Evolutionary conservation across 2,329 filamentous ascomycete species (phyloP).

Genomic region (Alternaria conjuncta): DNA sequence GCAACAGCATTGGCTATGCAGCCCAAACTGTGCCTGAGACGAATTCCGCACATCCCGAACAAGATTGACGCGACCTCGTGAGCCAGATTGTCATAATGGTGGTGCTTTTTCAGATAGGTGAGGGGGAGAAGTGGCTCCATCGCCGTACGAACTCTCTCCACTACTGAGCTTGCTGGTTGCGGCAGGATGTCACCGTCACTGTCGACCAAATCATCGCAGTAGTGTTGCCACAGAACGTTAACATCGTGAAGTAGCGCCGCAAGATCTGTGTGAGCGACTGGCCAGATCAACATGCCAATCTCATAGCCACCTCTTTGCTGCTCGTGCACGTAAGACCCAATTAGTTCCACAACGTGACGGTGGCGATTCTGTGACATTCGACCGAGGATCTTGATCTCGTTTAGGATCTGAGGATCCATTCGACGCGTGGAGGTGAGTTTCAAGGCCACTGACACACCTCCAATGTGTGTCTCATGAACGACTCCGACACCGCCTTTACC

Average conservation of each 20-base stretch:
- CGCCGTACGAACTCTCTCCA: background rate
- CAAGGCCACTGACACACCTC: background rate
- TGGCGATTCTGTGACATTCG: constrained; percentile 19
- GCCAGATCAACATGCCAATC: constrained; percentile 27
- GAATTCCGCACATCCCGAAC: background rate
- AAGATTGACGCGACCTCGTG: too few species aligned
- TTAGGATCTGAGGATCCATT: background rate
- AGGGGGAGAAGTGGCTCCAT: background rate
- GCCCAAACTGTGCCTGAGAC: background rate
- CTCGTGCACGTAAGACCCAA: constrained; percentile 25
- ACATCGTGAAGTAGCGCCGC: constrained; percentile 8
- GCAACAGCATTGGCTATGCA: constrained; percentile 17
- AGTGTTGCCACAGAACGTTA: background rate
- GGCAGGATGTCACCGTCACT: too few species aligned
- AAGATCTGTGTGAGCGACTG: constrained; percentile 30
- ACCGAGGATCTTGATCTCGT: constrained; percentile 33
- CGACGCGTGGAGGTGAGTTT: background rate
- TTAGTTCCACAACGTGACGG: constrained; percentile 26
- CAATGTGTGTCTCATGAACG: background rate
- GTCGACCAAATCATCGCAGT: too few species aligned
- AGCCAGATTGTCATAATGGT: too few species aligned
- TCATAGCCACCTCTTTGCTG: constrained; percentile 7
- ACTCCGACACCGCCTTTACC: background rate
- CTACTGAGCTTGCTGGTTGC: too few species aligned
- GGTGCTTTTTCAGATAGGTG: too few species aligned